A percentile compares a stretch with the other conserved stretches of the same genome.
These are phyloP conservation scores for Globisporangium radiosum DNA, from an alignment of 352 stramenopile genomes.

Conservation along the genomic window DNA sequence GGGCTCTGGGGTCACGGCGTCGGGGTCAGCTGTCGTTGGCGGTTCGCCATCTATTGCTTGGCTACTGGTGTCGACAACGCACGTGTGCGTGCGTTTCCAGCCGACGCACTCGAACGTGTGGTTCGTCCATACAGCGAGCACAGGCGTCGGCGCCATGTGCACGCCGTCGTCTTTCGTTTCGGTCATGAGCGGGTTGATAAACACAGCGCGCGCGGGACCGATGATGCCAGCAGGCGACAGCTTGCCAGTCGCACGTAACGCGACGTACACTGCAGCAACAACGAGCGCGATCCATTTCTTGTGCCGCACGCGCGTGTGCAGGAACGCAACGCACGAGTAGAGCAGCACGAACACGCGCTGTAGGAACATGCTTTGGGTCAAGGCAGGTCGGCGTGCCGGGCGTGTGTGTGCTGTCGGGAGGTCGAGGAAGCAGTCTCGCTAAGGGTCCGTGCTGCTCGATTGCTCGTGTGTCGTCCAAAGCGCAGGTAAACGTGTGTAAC, in stretches of 20 bases:
- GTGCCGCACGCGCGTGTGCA: constrained; percentile 56
- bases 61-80: constrained; percentile 34
- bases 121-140: constrained; percentile 65
- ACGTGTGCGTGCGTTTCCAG: constrained; percentile 82
- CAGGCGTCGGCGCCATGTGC: constrained; percentile 45
- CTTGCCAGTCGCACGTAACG: constrained; percentile 47
- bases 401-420: too few relatives aligned
- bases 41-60: constrained; percentile 18
- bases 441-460: too few relatives aligned
- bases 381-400: too few relatives aligned
- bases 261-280: constrained; percentile 43
- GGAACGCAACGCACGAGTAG: constrained; percentile 50
- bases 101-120: constrained; percentile 78
- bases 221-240: constrained; percentile 38
- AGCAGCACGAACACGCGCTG: constrained; percentile 64
- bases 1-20: constrained; percentile 24
- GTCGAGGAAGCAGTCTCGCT: too few relatives aligned
- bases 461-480: too few relatives aligned
- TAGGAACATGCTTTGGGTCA: constrained; percentile 37
- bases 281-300: constrained; percentile 65
- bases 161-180: constrained; percentile 54
- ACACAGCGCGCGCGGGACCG: constrained; percentile 49
- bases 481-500: too few relatives aligned
- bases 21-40: background rate
- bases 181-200: constrained; percentile 74